Percentiles rank a stretch among this genome's conserved stretches.
phyloP scores from a whole-genome alignment of 2,329 filamentous ascomycete species.

The Fusarium verticillioides region DNA sequence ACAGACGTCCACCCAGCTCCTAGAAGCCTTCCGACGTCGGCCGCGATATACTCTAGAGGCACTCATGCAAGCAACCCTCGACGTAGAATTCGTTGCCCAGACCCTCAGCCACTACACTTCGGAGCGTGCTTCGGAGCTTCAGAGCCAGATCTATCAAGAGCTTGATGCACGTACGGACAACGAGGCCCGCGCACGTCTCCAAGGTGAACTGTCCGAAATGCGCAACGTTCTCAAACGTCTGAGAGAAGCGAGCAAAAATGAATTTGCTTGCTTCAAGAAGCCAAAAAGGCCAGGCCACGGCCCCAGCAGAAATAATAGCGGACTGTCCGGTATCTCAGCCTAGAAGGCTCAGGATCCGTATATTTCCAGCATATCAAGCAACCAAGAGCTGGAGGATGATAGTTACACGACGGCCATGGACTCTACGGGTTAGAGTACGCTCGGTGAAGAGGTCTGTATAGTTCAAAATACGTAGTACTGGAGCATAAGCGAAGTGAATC shows the following conservation, averaged over 20 bases:
- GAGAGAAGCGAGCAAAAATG: slow-evolving; percentile 81
- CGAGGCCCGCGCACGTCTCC: slow-evolving; percentile 80
- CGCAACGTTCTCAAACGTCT: slow-evolving; percentile 85
- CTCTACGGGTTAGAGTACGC: background rate
- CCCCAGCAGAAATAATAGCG: slow-evolving; percentile 49
- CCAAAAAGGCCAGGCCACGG: slow-evolving; percentile 58
- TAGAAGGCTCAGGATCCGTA: slow-evolving; percentile 35
- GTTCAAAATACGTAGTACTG: slow-evolving; percentile 4
- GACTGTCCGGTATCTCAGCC: slow-evolving; percentile 41
- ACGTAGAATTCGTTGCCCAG: slow-evolving; percentile 96
- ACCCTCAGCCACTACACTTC: slow-evolving; percentile 91
- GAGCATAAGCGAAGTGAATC: slow-evolving; percentile 8
- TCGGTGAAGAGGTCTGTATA: background rate
- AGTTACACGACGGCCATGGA: slow-evolving; percentile 7
- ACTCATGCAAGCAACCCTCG: slow-evolving; percentile 96
- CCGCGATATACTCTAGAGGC: slow-evolving; percentile 78
- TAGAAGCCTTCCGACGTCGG: slow-evolving; percentile 79
- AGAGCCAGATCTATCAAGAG: slow-evolving; percentile 92
- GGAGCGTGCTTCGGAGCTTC: slow-evolving; percentile 80
- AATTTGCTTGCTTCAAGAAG: slow-evolving; percentile 88
- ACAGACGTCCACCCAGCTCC: slow-evolving; percentile 80
- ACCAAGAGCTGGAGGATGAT: slow-evolving; percentile 14
- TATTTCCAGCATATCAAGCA: background rate
- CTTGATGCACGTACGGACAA: slow-evolving; percentile 91
- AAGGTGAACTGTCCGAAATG: slow-evolving; percentile 91